These are phyloP conservation scores for Annona cherimola DNA, from an alignment of 164 flowering plant genomes.

Conservation along the genomic window DNA sequence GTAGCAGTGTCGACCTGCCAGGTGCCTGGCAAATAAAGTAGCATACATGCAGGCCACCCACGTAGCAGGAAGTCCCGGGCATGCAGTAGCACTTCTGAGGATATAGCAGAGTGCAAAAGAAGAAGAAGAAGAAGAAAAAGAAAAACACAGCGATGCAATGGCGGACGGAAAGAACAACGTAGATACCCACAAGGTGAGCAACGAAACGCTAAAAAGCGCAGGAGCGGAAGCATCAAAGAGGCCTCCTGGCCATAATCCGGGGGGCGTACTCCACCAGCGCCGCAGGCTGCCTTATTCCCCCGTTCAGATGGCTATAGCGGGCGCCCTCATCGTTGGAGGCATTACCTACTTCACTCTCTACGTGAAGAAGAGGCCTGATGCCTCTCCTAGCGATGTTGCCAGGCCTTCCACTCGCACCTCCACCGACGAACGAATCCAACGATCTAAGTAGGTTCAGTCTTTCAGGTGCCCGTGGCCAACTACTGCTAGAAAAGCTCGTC, in stretches of 20 bases:
- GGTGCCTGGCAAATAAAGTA: not conserved
- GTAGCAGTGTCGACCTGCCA: too few relatives aligned
- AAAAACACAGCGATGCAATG: not conserved
- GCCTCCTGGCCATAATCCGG: conserved; percentile 6
- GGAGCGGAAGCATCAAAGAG: conserved; percentile 13
- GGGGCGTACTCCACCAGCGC: conserved; percentile 19
- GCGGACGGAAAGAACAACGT: not conserved
- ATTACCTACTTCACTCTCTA: conserved; percentile 18
- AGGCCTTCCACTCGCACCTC: conserved; percentile 9
- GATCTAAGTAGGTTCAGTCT: conserved; percentile 2
- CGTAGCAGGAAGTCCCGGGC: not conserved
- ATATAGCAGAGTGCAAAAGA: not conserved
- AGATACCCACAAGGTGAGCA: conserved; percentile 3
- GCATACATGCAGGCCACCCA: not conserved
- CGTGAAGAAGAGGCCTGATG: conserved; percentile 13
- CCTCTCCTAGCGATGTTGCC: conserved; percentile 8
- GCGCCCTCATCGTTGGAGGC: conserved; percentile 4
- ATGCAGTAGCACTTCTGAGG: not conserved
- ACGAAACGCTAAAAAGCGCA: not conserved
- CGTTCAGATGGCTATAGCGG: conserved; percentile 8
- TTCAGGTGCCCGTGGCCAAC: too few relatives aligned
- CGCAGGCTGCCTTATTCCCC: conserved; percentile 10
- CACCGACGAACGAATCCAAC: not conserved
- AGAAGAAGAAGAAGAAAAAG: not conserved
- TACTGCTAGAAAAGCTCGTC: too few relatives aligned